Evolutionary conservation across 176 grass and related monocot genomes (phyloP).

Genomic region (Guadua angustifolia): DNA sequence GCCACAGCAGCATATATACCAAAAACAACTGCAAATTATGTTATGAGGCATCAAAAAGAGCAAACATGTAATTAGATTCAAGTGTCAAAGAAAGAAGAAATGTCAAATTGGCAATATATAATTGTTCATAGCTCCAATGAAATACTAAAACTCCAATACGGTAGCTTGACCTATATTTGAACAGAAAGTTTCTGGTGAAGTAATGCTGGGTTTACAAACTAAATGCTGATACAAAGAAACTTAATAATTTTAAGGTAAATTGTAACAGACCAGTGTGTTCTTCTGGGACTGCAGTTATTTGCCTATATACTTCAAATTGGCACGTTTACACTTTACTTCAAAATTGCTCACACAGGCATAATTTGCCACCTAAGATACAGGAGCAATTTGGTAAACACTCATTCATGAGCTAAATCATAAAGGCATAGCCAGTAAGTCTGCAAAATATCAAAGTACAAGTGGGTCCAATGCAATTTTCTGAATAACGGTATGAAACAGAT

Average conservation of each 20-base stretch:
- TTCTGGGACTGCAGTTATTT: not conserved
- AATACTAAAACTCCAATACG: not conserved
- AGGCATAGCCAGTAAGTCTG: not conserved
- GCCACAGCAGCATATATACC: not conserved
- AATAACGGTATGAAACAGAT: not conserved
- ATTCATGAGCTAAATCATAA: not conserved
- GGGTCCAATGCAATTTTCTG: not conserved
- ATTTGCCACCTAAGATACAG: not conserved
- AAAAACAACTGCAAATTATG: not conserved
- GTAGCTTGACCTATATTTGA: not conserved
- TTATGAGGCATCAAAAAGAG: not conserved
- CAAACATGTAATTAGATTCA: slow-evolving; percentile 11
- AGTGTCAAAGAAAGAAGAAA: not conserved
- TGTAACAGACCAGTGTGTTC: not conserved
- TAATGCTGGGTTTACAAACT: not conserved
- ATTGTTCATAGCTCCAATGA: not conserved
- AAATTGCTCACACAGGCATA: not conserved
- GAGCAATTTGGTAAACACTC: not conserved
- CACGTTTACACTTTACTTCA: not conserved
- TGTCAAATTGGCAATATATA: slow-evolving; percentile 5
- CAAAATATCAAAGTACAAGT: not conserved
- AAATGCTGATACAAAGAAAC: not conserved
- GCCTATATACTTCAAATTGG: not conserved
- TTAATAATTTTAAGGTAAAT: slow-evolving; percentile 16
- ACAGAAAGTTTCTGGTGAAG: not conserved